Base-by-base conservation (phyloP, 1,284 basidiomycete genomes). In the Sparassis latifolia region DNA sequence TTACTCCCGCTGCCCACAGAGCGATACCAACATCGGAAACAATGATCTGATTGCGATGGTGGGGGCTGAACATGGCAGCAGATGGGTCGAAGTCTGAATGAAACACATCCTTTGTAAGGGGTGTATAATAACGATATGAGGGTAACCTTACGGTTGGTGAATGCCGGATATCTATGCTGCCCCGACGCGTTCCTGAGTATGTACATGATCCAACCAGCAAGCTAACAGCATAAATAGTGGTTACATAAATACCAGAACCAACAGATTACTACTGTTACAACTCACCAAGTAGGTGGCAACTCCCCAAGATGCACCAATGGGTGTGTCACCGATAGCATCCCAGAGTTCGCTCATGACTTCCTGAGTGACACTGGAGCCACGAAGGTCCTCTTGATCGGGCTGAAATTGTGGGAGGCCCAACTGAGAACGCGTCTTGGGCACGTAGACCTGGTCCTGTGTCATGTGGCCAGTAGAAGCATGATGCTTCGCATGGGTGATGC, bases 371-470 rank as follows among this genome's bases (percentile, higher is more conserved):
- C 80, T 83, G 35, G 77, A 73, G 42, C 92, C 92, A 42, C 75
- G 69, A 33, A 82, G 63, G 62, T 90, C 81, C 67, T 90, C 88
- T 55, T 80, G 78, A 33, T 75, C 68, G n/a, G 82, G 77, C 59
- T 90, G 73, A 51, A 90, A 72, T 31, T 78, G 62, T 38, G 83
- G 82, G 33, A 92, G 69, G 30, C 82, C 79, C 28, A 80, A 66
- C 53, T 93, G 76, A 10, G 84, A 83, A 40, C 94, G 88, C 32
- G 96, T 97, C 56, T 82, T 76, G 50, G 97, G 97, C 4, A 99
- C 93, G 62, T 92, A 97, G 56, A 98, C 97, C 68, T 99, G 94
- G 64, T 99, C 96, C 59, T 96, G 86, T 47, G 89, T 93, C 78
- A 97, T 81, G 72, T 98, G 95, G 37, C 82, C 91, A 10, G 95